Conservation (phyloP, 306 rosid species). For the Acacia melanoxylon region DNA sequence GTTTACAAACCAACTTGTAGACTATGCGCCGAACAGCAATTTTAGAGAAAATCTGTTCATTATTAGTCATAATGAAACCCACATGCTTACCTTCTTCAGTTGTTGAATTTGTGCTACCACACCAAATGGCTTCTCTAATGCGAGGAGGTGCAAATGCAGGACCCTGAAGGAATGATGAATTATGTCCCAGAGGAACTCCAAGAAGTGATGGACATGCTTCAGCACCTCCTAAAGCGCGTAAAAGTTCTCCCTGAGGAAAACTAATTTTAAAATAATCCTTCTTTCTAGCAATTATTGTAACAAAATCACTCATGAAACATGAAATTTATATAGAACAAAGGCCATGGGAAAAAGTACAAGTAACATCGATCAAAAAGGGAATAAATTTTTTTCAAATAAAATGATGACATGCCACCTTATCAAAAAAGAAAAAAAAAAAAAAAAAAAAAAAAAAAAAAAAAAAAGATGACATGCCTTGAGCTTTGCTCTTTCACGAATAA, state of each 20-base stretch:
- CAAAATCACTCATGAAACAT: slow-evolving; percentile 8
- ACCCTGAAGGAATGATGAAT: slow-evolving; percentile 97
- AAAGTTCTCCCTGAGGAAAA: slow-evolving; percentile 74
- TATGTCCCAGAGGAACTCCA: slow-evolving; percentile 95
- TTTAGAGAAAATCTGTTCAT: neutral
- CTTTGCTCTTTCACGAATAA: slow-evolving; percentile 93
- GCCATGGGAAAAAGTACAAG: neutral
- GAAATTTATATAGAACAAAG: neutral
- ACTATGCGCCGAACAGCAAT: neutral
- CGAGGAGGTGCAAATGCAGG: slow-evolving; percentile 99
- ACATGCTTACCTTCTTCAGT: slow-evolving; percentile 79
- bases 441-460: too few relatives aligned
- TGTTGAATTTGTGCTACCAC: slow-evolving; percentile 90
- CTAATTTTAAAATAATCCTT: slow-evolving; percentile 8
- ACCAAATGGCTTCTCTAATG: slow-evolving; percentile 97
- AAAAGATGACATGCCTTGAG: slow-evolving; percentile 66
- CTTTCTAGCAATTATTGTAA: slow-evolving; percentile 14
- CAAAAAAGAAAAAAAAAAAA: too few relatives aligned
- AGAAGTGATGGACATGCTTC: slow-evolving; percentile 80
- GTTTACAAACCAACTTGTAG: slow-evolving; percentile 12
- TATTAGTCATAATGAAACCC: slow-evolving; percentile 18
- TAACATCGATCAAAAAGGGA: neutral
- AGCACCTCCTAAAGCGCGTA: slow-evolving; percentile 91
- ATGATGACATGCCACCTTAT: slow-evolving; percentile 42
- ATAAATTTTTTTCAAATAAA: neutral